Percentiles rank a stretch among this genome's conserved stretches.
Evolutionary conservation across 208 protist species (phyloP).

Genomic region (Leishmania tarentolae): DNA sequence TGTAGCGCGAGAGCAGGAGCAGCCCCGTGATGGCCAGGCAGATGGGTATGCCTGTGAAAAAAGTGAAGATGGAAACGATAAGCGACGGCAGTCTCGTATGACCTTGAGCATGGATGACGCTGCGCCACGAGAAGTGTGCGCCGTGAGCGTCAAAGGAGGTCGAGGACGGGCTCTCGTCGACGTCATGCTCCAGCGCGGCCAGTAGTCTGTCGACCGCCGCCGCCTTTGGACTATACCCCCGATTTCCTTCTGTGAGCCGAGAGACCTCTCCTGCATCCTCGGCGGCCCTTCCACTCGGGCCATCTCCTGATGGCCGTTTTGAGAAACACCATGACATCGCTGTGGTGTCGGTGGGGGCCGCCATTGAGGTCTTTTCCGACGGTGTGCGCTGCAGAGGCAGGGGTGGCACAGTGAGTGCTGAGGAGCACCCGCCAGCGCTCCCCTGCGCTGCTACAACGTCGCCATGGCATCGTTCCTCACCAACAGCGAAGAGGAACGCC

Average conservation of each 20-base stretch:
- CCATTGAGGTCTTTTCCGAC: background rate
- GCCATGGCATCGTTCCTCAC: conserved; percentile 36
- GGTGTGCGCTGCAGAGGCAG: background rate
- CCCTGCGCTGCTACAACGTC: conserved; percentile 7
- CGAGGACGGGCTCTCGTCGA: conserved; percentile 24
- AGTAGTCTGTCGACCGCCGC: conserved; percentile 41
- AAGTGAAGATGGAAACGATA: conserved; percentile 49
- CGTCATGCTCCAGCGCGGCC: conserved; percentile 53
- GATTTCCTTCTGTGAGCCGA: background rate
- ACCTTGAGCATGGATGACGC: conserved; percentile 52
- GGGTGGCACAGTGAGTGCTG: conserved; percentile 5
- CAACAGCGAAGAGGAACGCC: conserved; percentile 53
- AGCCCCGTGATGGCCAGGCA: conserved; percentile 36
- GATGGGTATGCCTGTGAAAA: conserved; percentile 76
- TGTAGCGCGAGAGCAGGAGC: conserved; percentile 52
- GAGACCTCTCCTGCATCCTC: background rate
- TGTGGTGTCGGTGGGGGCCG: background rate
- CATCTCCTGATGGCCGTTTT: background rate
- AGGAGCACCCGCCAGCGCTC: background rate
- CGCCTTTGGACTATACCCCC: conserved; percentile 33
- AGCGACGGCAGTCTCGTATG: conserved; percentile 57
- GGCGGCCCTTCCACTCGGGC: background rate
- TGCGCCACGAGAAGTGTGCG: conserved; percentile 39
- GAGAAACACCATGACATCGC: no score
- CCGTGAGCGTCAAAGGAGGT: conserved; percentile 28